Percentiles rank a stretch among this genome's conserved stretches.
These are phyloP conservation scores for Cordyceps javanica DNA, from an alignment of 2,329 filamentous ascomycete genomes.

Conservation along the genomic window DNA sequence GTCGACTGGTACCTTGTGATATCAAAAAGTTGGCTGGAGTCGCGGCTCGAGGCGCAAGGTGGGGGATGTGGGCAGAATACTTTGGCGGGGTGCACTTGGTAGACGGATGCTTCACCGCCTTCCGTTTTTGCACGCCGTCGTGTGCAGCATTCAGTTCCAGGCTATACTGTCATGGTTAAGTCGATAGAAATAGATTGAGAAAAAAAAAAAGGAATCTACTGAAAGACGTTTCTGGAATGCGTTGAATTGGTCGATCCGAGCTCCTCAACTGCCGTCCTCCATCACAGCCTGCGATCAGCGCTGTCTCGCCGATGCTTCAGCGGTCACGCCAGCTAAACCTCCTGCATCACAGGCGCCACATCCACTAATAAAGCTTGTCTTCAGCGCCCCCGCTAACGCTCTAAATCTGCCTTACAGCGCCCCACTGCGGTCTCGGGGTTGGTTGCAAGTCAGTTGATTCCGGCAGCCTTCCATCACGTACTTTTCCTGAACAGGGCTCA, in stretches of 20 bases:
- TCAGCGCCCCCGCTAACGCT: background rate
- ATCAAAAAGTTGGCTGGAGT: background rate
- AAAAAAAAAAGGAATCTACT: too few species aligned
- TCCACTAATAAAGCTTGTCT: background rate
- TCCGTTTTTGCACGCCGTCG: conserved; percentile 5
- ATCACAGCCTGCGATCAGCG: too few species aligned
- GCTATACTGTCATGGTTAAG: too few species aligned
- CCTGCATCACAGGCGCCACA: background rate
- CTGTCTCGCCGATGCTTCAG: too few species aligned
- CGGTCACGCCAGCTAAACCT: background rate
- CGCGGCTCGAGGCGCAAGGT: conserved; percentile 16
- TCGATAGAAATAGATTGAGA: too few species aligned
- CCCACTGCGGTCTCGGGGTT: background rate
- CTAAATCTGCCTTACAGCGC: conserved; percentile 2
- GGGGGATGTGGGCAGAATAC: conserved; percentile 23
- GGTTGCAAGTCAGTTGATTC: background rate
- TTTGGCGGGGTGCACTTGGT: conserved; percentile 14
- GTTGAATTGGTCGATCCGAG: too few species aligned
- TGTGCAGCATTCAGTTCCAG: background rate
- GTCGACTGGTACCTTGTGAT: background rate
- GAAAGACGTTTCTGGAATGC: too few species aligned
- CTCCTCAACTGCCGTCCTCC: too few species aligned
- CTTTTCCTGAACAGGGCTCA: background rate
- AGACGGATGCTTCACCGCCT: conserved; percentile 14
- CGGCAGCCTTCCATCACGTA: background rate